These are phyloP conservation scores for Podila epicladia DNA, from an alignment of 192 early-diverging fungal species.

Conservation along the genomic window DNA sequence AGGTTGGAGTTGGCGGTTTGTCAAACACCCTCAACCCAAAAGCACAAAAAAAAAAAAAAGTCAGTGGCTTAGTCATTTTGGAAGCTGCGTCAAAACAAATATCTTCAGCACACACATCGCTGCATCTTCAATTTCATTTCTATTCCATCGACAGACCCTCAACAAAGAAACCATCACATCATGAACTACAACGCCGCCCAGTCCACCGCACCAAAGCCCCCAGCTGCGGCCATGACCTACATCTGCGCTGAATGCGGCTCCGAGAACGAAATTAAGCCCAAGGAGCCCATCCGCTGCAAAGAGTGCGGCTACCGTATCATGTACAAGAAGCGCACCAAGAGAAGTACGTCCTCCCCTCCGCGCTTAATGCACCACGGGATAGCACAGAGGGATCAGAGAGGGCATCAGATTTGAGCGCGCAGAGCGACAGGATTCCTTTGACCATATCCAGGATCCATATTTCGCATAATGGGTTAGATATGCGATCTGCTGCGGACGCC, in stretches of 20 bases:
- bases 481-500: too few relatives aligned
- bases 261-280: slow-evolving; percentile 92
- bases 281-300: slow-evolving; percentile 95
- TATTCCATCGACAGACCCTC: slow-evolving; percentile 7
- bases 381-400: too few relatives aligned
- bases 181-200: slow-evolving; percentile 49
- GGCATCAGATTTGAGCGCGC: too few relatives aligned
- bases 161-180: slow-evolving; percentile 8
- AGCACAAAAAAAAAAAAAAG: slow-evolving; percentile 1
- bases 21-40: background rate
- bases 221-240: slow-evolving; percentile 35
- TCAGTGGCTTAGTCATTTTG: background rate
- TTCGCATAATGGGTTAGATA: too few relatives aligned
- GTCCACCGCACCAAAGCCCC: slow-evolving; percentile 31
- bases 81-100: background rate
- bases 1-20: background rate
- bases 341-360: slow-evolving; percentile 67
- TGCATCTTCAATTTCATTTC: slow-evolving; percentile 1
- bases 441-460: too few relatives aligned
- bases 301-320: slow-evolving; percentile 97
- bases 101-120: background rate
- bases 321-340: slow-evolving; percentile 97
- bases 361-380: background rate
- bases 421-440: too few relatives aligned
- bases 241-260: slow-evolving; percentile 77